Evolutionary conservation across 306 rosid species (phyloP).

Genomic region (Dryas alaskensis): DNA sequence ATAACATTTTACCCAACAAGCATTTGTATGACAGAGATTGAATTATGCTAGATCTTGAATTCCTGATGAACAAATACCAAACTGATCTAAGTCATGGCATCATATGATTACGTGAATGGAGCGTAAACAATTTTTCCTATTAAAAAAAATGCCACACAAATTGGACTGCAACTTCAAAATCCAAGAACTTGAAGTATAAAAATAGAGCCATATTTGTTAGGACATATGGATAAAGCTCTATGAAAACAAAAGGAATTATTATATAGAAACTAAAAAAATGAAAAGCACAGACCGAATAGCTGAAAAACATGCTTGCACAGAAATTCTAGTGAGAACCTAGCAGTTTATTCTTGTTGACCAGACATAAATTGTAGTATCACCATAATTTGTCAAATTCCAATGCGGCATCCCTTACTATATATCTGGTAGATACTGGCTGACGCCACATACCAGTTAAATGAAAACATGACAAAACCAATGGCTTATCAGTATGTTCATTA

Average conservation of each 20-base stretch:
- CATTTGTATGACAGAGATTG: not conserved
- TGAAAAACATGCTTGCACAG: not conserved
- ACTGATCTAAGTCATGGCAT: not conserved
- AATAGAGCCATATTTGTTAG: not conserved
- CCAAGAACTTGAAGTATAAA: not conserved
- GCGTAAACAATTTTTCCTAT: too few species aligned
- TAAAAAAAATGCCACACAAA: too few species aligned
- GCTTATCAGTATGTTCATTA: not conserved
- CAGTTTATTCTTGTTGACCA: not conserved
- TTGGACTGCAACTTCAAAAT: not conserved
- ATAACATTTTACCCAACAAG: not conserved
- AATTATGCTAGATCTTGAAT: not conserved
- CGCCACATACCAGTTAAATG: not conserved
- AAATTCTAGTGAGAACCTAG: not conserved
- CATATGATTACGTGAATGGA: not conserved
- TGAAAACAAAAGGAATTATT: not conserved
- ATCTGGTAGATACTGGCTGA: not conserved
- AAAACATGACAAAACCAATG: not conserved
- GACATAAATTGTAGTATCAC: not conserved
- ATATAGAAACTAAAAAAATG: not conserved
- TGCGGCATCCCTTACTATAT: not conserved
- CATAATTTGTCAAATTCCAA: constrained; percentile 4
- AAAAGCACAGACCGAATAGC: not conserved
- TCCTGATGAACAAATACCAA: not conserved
- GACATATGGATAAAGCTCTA: not conserved